Base-by-base conservation (phyloP, 2,329 filamentous ascomycete genomes). In the Diaporthe helianthi region DNA sequence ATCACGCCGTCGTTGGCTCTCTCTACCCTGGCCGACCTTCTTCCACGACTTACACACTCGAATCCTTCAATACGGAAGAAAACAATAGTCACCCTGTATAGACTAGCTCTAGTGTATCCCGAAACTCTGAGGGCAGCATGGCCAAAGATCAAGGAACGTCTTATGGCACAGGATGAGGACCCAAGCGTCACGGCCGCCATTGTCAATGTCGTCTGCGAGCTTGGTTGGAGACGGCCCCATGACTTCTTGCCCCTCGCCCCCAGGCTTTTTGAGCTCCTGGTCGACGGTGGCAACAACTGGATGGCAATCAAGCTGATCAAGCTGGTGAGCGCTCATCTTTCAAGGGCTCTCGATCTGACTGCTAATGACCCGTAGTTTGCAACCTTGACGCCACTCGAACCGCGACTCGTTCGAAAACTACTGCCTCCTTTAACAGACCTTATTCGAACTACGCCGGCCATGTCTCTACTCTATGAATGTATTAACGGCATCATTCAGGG, bases 231-330 rank as follows among this genome's bases (percentile, higher is more conserved):
- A 74, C 87, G 96, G 74, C 96, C 96, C 4, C 91, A 95, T 74
- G 96, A 99, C 79, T 98, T 98, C 75, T 84, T 99, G 36, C 93
- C 96, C 17, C 84, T 99, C 36, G 96, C 96, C 0, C 96, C 96
- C 10, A 87, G 96, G 69, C 81, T 99, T 31, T 99, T 98, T 76
- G 94, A 98, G 77, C 85, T 99, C 22, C 83, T 99, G 31, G 94
- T 98, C 15, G 92, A 97, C 71, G 91, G 94, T 68, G 92, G 92
- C 46, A 98, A 99, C 80, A 99, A 99, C 80, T 99, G 96, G 96
- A 98, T 99, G 95, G 94, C 94, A 70, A 99, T 99, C 78, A 99
- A 99, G 79, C 89, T 99, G 72, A 98, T 99, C 79, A 99, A 99
- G 81, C 86, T 99, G 72, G 93, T 95, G 79, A 74, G 88, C 82